Percentiles rank a stretch among this genome's conserved stretches.
Evolutionary conservation across 2,329 filamentous ascomycete genomes (phyloP).

Genomic region (Diaporthe citriasiana): DNA sequence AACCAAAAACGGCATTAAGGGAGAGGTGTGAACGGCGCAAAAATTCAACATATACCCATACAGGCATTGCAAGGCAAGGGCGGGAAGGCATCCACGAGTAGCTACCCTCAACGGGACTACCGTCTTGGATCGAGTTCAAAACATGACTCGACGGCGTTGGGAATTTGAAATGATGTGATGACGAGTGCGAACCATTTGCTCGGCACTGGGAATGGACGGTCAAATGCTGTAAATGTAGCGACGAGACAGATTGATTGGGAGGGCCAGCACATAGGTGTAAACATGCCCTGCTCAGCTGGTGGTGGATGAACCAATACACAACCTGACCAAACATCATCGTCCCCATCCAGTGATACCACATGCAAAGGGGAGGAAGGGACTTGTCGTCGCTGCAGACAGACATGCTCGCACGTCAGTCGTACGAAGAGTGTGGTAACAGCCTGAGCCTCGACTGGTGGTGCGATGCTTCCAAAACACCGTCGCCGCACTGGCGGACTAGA

Average conservation of each 20-base stretch:
- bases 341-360: not conserved
- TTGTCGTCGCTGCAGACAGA: not conserved
- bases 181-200: constrained; percentile 20
- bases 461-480: not conserved
- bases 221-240: constrained; percentile 23
- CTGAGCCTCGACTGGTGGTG: not conserved
- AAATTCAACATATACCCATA: constrained; percentile 45
- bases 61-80: constrained; percentile 42
- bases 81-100: constrained; percentile 39
- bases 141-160: constrained; percentile 39
- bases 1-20: constrained; percentile 42
- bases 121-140: constrained; percentile 39
- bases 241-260: not conserved
- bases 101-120: constrained; percentile 44
- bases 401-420: not conserved
- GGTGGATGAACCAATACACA: constrained; percentile 5
- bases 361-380: not conserved
- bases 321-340: not conserved
- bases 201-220: not conserved
- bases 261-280: not conserved
- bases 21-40: constrained; percentile 40
- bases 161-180: constrained; percentile 33
- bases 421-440: not conserved
- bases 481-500: not conserved
- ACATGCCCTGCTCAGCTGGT: constrained; percentile 19